Conservation (phyloP, 495 filamentous ascomycete species). For the Poronia punctata region DNA sequence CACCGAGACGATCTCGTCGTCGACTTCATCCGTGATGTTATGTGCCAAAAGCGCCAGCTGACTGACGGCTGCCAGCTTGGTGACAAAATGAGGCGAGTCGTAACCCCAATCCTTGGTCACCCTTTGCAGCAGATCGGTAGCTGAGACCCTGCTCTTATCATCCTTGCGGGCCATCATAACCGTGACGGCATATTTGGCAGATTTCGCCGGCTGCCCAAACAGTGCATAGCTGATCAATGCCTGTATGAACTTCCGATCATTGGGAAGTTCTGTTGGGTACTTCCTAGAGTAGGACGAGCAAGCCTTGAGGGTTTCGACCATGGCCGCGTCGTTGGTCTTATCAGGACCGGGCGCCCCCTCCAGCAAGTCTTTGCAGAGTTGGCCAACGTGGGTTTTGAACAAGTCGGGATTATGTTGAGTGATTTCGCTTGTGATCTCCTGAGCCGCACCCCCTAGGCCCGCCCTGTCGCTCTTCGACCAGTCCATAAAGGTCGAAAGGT, state of each 20-base stretch:
- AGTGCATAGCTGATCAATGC: conserved; percentile 74
- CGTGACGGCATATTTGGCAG: conserved; percentile 87
- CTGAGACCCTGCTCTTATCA: conserved; percentile 71
- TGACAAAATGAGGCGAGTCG: conserved; percentile 68
- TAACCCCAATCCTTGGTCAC: conserved; percentile 71
- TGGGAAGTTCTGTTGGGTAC: conserved; percentile 76
- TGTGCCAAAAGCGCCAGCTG: conserved; percentile 77
- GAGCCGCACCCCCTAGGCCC: conserved; percentile 66
- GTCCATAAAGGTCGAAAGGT: conserved; percentile 83
- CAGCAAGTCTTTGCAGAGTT: conserved; percentile 79
- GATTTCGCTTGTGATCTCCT: conserved; percentile 89
- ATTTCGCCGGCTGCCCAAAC: conserved; percentile 70
- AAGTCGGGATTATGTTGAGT: conserved; percentile 81
- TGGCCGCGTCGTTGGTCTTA: conserved; percentile 56
- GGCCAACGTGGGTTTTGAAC: conserved; percentile 84
- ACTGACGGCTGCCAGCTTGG: conserved; percentile 72
- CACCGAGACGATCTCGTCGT: conserved; percentile 71
- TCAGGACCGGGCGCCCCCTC: conserved; percentile 65
- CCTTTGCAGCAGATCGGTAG: conserved; percentile 71
- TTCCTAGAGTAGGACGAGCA: conserved; percentile 82
- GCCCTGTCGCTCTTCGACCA: conserved; percentile 76
- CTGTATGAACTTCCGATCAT: conserved; percentile 76
- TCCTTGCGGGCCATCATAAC: conserved; percentile 78
- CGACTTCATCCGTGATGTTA: conserved; percentile 62
- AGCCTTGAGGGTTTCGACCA: conserved; percentile 85